These are phyloP conservation scores for Termitomyces sp. DNA, from an alignment of 768 basidiomycete species.

Conservation along the genomic window DNA sequence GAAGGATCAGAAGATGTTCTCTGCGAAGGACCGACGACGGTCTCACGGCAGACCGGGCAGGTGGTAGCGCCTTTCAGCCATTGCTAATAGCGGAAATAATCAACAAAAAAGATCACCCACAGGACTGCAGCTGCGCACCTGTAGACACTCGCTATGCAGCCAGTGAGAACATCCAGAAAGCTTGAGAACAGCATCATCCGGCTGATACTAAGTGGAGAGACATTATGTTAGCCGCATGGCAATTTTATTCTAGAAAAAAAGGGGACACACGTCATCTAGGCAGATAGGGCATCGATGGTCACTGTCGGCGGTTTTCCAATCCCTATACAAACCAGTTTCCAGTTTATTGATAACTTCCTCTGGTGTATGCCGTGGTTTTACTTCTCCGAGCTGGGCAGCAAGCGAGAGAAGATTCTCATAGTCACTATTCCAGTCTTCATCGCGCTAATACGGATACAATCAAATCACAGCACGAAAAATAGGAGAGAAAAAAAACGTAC, in stretches of 20 bases:
- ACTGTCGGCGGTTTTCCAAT: slow-evolving; percentile 60
- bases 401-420: slow-evolving; percentile 65
- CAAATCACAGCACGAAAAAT: slow-evolving; percentile 3
- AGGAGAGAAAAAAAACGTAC: slow-evolving; percentile 28
- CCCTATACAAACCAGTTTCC: slow-evolving; percentile 57
- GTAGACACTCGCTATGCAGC: slow-evolving; percentile 72
- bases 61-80: slow-evolving; percentile 75
- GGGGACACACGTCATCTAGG: slow-evolving; percentile 65
- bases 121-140: slow-evolving; percentile 37
- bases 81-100: slow-evolving; percentile 41
- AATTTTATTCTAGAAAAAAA: neutral
- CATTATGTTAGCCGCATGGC: slow-evolving; percentile 9
- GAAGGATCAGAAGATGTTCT: neutral
- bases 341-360: slow-evolving; percentile 52
- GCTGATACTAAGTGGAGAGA: slow-evolving; percentile 46
- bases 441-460: slow-evolving; percentile 40
- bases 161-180: slow-evolving; percentile 72
- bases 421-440: slow-evolving; percentile 71
- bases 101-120: neutral
- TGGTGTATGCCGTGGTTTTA: slow-evolving; percentile 57
- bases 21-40: slow-evolving; percentile 26
- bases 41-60: slow-evolving; percentile 76
- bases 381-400: slow-evolving; percentile 61
- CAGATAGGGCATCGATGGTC: slow-evolving; percentile 82
- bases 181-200: slow-evolving; percentile 57